These are phyloP conservation scores for Suhomyces choctaworum DNA, from an alignment of 1,139 yeast species.

Conservation along the genomic window DNA sequence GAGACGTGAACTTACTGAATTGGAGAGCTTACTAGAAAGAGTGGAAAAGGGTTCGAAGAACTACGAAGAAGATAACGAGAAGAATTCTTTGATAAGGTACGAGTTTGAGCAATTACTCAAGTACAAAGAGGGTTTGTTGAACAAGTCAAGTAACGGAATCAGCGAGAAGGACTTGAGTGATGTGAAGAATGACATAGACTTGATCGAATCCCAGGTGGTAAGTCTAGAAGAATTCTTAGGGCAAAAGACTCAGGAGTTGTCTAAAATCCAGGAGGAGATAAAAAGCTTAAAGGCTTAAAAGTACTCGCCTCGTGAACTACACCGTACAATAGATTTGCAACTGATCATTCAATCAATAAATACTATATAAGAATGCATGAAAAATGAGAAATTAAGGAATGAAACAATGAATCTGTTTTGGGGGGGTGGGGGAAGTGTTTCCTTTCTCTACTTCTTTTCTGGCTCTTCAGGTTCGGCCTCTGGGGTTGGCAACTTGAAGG, in stretches of 20 bases:
- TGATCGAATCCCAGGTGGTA: slow-evolving; percentile 64
- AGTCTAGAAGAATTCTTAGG: slow-evolving; percentile 58
- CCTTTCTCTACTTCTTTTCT: slow-evolving; percentile 17
- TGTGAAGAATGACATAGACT: slow-evolving; percentile 58
- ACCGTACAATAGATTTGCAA: neutral
- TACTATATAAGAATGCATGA: slow-evolving; percentile 15
- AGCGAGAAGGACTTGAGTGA: slow-evolving; percentile 34
- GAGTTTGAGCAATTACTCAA: slow-evolving; percentile 82
- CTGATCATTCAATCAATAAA: slow-evolving; percentile 10
- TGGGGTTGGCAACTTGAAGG: slow-evolving; percentile 79
- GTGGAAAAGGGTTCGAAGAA: slow-evolving; percentile 55
- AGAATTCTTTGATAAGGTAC: slow-evolving; percentile 49
- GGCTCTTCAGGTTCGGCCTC: slow-evolving; percentile 62
- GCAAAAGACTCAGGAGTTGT: slow-evolving; percentile 53
- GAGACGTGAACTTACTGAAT: slow-evolving; percentile 72
- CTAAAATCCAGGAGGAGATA: slow-evolving; percentile 33
- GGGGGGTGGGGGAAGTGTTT: too few relatives aligned
- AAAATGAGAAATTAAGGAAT: slow-evolving; percentile 11
- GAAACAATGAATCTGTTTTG: too few relatives aligned
- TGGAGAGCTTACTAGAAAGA: slow-evolving; percentile 61
- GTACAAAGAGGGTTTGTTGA: slow-evolving; percentile 45
- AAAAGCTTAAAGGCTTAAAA: slow-evolving; percentile 4
- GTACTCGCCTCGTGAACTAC: neutral
- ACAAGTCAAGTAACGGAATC: slow-evolving; percentile 13
- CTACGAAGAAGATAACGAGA: slow-evolving; percentile 30